phyloP scores from a whole-genome alignment of 2,329 filamentous ascomycete species.

The Hypoxylon sp. region DNA sequence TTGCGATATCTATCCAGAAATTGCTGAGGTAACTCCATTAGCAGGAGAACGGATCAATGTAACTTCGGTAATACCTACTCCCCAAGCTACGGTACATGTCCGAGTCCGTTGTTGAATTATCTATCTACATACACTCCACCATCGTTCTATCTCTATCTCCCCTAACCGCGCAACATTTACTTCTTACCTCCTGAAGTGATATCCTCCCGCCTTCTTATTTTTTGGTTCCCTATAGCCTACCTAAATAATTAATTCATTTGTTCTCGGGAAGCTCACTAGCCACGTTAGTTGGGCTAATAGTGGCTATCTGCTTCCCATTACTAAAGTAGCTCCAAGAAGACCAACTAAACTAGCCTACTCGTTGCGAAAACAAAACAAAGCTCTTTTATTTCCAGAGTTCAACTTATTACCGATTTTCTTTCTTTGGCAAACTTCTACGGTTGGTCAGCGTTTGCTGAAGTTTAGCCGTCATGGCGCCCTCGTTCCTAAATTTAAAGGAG shows the following conservation, averaged over 20 bases:
- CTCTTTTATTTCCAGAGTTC: neutral
- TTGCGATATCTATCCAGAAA: conserved; percentile 7
- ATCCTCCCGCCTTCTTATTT: conserved; percentile 13
- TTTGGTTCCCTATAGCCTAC: conserved; percentile 19
- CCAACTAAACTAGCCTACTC: conserved; percentile 12
- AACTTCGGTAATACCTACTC: conserved; percentile 13
- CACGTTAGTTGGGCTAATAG: conserved; percentile 30
- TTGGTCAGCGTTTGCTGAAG: conserved; percentile 28
- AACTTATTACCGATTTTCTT: conserved; percentile 23
- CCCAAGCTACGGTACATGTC: conserved; percentile 7
- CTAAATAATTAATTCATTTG: conserved; percentile 31
- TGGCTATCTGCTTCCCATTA: conserved; percentile 36
- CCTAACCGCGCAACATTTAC: conserved; percentile 35
- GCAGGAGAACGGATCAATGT: conserved; percentile 6
- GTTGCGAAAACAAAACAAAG: conserved; percentile 24
- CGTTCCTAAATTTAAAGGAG: conserved; percentile 79
- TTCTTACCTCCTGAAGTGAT: conserved; percentile 16
- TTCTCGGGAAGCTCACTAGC: conserved; percentile 37
- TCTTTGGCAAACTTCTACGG: conserved; percentile 32
- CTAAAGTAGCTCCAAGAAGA: conserved; percentile 31
- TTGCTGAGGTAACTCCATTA: conserved; percentile 9
- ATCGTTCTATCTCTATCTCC: conserved; percentile 29
- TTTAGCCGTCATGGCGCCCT: conserved; percentile 65
- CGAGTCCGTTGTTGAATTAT: conserved; percentile 24
- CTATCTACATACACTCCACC: conserved; percentile 28